Conservation (phyloP, 805 yeast species). For the Osmozyma mogii region DNA sequence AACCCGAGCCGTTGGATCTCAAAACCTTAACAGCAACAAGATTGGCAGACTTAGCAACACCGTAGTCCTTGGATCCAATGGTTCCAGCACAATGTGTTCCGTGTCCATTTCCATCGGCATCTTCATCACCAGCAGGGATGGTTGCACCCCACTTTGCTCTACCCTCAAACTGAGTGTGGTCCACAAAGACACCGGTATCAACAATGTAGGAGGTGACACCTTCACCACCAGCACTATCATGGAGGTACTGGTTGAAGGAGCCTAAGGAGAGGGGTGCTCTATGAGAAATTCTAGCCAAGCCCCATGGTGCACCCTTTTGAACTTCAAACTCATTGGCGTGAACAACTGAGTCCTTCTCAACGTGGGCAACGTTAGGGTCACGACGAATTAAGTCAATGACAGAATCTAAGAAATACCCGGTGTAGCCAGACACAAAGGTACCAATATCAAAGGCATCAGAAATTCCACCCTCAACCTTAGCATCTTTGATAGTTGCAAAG, state of each 20-base stretch:
- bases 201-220: slow-evolving; percentile 68
- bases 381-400: slow-evolving; percentile 67
- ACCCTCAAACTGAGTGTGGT: slow-evolving; percentile 57
- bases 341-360: slow-evolving; percentile 64
- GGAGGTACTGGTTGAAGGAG: slow-evolving; percentile 19
- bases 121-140: slow-evolving; percentile 51
- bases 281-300: slow-evolving; percentile 84
- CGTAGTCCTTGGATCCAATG: slow-evolving; percentile 70
- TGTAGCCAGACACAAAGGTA: slow-evolving; percentile 47
- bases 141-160: slow-evolving; percentile 55
- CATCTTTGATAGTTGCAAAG: slow-evolving; percentile 7
- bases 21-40: slow-evolving; percentile 36
- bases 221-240: slow-evolving; percentile 34
- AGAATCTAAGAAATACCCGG: slow-evolving; percentile 74
- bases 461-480: slow-evolving; percentile 9
- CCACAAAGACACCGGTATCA: slow-evolving; percentile 72
- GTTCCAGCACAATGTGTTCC: slow-evolving; percentile 94
- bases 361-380: slow-evolving; percentile 54
- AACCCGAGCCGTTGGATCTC: slow-evolving; percentile 32
- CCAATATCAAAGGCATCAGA: slow-evolving; percentile 3
- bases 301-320: slow-evolving; percentile 91
- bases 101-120: slow-evolving; percentile 72
- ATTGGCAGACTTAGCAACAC: slow-evolving; percentile 62
- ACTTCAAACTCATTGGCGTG: slow-evolving; percentile 52
- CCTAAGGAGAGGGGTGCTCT: slow-evolving; percentile 50